Percentiles rank a stretch among this genome's conserved stretches.
Evolutionary conservation across 768 basidiomycete species (phyloP).

Genomic region (Mycena chlorophos): DNA sequence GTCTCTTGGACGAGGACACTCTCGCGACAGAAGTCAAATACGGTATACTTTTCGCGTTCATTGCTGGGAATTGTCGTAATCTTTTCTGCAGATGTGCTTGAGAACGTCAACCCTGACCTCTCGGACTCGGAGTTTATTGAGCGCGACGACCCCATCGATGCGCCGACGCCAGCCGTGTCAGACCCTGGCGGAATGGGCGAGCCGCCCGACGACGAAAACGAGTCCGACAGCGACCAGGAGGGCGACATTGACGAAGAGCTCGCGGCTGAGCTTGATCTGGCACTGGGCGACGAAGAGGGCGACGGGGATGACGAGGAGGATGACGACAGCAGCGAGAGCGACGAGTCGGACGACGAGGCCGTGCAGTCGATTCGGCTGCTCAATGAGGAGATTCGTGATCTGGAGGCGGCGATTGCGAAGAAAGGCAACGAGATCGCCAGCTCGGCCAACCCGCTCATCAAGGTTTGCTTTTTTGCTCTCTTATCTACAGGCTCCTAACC

Average conservation of each 20-base stretch:
- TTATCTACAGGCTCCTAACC: background rate
- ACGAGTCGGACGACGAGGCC: conserved; percentile 83
- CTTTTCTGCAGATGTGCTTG: conserved; percentile 65
- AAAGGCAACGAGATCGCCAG: conserved; percentile 81
- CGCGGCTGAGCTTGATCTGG: conserved; percentile 83
- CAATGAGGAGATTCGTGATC: conserved; percentile 85
- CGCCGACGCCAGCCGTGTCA: conserved; percentile 71
- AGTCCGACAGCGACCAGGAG: conserved; percentile 62
- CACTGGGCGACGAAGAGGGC: conserved; percentile 68
- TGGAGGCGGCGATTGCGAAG: conserved; percentile 85
- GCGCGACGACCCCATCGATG: conserved; percentile 61
- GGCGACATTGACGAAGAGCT: conserved; percentile 88
- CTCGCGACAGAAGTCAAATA: conserved; percentile 75
- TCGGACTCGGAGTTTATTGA: conserved; percentile 88
- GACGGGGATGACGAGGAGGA: conserved; percentile 69
- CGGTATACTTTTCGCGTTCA: conserved; percentile 43
- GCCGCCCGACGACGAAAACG: conserved; percentile 58
- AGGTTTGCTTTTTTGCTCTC: conserved; percentile 47
- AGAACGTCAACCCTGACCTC: conserved; percentile 87
- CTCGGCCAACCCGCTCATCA: conserved; percentile 84
- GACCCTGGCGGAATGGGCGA: conserved; percentile 56
- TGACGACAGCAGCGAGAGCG: conserved; percentile 61
- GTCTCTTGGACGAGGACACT: conserved; percentile 78
- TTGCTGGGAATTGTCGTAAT: conserved; percentile 1
- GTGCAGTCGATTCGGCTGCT: conserved; percentile 76